These are phyloP conservation scores for Podospora anserina DNA, from an alignment of 495 filamentous ascomycete genomes.

Conservation along the genomic window DNA sequence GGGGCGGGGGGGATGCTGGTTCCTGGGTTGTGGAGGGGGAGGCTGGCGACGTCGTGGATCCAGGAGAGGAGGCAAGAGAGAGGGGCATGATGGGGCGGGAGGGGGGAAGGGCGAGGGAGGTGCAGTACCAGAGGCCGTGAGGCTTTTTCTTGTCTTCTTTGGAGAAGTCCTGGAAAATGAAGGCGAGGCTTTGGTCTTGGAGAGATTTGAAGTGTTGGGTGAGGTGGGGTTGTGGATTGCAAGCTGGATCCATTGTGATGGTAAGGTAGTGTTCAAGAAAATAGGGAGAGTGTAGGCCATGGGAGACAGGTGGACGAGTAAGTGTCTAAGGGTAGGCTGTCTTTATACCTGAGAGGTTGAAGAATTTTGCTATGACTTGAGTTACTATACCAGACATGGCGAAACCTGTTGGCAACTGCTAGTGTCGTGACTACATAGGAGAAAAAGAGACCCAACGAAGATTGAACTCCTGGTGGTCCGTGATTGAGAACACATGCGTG, in stretches of 20 bases:
- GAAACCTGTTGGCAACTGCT: not conserved
- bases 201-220: not conserved
- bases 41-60: not conserved
- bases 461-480: not conserved
- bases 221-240: not conserved
- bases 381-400: not conserved
- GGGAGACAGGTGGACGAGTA: too few species aligned
- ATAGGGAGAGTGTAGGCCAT: too few species aligned
- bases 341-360: not conserved
- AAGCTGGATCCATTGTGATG: too few species aligned
- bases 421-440: not conserved
- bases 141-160: too few species aligned
- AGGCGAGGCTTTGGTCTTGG: not conserved
- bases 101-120: not conserved
- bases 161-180: not conserved
- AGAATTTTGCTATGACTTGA: not conserved
- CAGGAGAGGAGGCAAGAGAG: not conserved
- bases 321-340: too few species aligned
- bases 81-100: not conserved
- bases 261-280: too few species aligned
- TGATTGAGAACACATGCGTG: not conserved
- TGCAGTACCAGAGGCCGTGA: not conserved
- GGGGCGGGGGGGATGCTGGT: too few species aligned
- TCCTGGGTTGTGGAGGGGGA: not conserved
- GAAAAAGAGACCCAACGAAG: not conserved